Evolutionary conservation across 495 filamentous ascomycete genomes (phyloP).

Genomic region (Bacidia gigantensis): DNA sequence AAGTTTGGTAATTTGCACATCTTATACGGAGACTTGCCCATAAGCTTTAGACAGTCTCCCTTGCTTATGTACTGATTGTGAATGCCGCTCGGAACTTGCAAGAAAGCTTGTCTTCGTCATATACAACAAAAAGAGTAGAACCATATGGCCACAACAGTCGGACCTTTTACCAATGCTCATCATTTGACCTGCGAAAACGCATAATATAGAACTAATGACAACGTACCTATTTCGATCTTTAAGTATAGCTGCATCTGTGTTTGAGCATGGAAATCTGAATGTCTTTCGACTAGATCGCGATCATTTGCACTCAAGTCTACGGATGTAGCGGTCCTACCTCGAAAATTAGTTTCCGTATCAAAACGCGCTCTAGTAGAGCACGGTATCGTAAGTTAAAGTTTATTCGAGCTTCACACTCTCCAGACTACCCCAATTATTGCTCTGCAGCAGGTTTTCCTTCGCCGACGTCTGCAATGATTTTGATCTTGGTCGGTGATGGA

Average conservation of each 20-base stretch:
- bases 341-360: too few relatives aligned
- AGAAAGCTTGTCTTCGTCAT: slow-evolving; percentile 2
- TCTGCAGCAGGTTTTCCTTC: too few relatives aligned
- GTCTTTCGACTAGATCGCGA: too few relatives aligned
- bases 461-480: background rate
- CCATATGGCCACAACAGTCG: slow-evolving; percentile 25
- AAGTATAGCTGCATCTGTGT: too few relatives aligned
- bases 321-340: too few relatives aligned
- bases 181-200: slow-evolving; percentile 26
- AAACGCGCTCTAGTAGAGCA: too few relatives aligned
- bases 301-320: too few relatives aligned
- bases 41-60: slow-evolving; percentile 9
- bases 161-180: slow-evolving; percentile 56
- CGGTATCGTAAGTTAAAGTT: background rate
- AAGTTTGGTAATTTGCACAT: slow-evolving; percentile 15
- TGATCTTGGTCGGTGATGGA: slow-evolving; percentile 48
- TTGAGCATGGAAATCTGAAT: too few relatives aligned
- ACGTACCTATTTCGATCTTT: too few relatives aligned
- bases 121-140: slow-evolving; percentile 17
- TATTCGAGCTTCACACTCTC: too few relatives aligned
- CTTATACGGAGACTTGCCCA: slow-evolving; percentile 13
- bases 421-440: too few relatives aligned
- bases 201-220: too few relatives aligned
- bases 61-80: slow-evolving; percentile 12
- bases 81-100: slow-evolving; percentile 3